These are phyloP conservation scores for Septoria petroselini DNA, from an alignment of 2,329 filamentous ascomycete species.

Conservation along the genomic window DNA sequence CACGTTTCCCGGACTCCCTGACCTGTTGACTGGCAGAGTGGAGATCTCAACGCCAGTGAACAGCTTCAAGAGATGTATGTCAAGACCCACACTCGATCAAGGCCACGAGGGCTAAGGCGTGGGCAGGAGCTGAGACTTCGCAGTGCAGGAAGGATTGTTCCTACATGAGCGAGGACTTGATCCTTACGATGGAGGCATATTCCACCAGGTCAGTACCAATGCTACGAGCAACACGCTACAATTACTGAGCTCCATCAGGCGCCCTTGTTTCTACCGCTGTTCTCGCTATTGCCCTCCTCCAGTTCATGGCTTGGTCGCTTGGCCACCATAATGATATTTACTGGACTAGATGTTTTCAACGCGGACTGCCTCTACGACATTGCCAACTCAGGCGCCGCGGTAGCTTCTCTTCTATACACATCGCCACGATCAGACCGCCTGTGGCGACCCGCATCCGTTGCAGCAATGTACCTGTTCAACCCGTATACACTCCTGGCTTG, in stretches of 20 bases:
- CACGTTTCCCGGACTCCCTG: conserved; percentile 76
- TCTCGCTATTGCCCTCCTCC: conserved; percentile 79
- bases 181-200: conserved; percentile 90
- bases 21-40: conserved; percentile 82
- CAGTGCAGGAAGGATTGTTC: conserved; percentile 94
- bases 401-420: conserved; percentile 69
- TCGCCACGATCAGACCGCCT: conserved; percentile 71
- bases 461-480: conserved; percentile 86
- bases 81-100: neutral
- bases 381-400: conserved; percentile 75
- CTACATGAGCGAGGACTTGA: conserved; percentile 95
- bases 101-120: conserved; percentile 15
- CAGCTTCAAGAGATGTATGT: conserved; percentile 92
- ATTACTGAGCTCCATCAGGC: conserved; percentile 54
- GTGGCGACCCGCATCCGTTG: conserved; percentile 73
- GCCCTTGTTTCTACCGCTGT: conserved; percentile 84
- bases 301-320: conserved; percentile 43
- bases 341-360: conserved; percentile 74
- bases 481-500: conserved; percentile 91
- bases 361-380: conserved; percentile 76
- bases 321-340: conserved; percentile 76
- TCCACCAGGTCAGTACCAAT: conserved; percentile 55
- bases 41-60: conserved; percentile 96
- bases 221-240: neutral
- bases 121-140: conserved; percentile 33